Evolutionary conservation across 2,329 filamentous ascomycete genomes (phyloP).

Genomic region (Colletotrichum sp.): DNA sequence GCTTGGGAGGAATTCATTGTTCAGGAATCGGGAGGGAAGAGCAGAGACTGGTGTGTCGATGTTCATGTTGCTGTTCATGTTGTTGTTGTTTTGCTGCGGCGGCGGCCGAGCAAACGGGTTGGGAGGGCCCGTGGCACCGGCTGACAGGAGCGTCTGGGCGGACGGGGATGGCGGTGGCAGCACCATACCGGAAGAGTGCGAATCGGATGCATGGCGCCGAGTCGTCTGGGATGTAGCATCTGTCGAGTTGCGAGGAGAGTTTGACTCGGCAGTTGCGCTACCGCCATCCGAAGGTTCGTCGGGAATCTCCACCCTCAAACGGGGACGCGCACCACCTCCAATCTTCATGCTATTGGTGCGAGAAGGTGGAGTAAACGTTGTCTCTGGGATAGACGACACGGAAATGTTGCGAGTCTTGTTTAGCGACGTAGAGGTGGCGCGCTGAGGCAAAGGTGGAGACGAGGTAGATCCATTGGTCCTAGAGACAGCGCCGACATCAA

Average conservation of each 20-base stretch:
- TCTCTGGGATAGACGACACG: constrained; percentile 70
- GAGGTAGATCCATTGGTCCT: constrained; percentile 53
- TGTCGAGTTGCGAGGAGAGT: constrained; percentile 65
- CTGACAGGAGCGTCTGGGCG: constrained; percentile 82
- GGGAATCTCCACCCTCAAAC: constrained; percentile 93
- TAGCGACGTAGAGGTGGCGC: constrained; percentile 52
- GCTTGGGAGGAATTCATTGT: constrained; percentile 85
- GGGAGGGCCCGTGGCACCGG: constrained; percentile 88
- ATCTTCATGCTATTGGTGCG: constrained; percentile 78
- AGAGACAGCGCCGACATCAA: constrained; percentile 64
- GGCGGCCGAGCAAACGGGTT: constrained; percentile 94
- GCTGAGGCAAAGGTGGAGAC: constrained; percentile 61
- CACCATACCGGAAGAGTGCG: constrained; percentile 70
- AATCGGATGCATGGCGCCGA: constrained; percentile 52
- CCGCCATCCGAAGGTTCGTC: constrained; percentile 84
- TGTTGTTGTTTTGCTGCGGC: constrained; percentile 70
- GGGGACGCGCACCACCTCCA: constrained; percentile 73
- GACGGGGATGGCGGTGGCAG: constrained; percentile 93
- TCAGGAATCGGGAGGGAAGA: constrained; percentile 88
- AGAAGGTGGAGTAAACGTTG: constrained; percentile 71
- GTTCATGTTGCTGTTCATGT: constrained; percentile 53
- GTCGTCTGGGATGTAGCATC: constrained; percentile 62
- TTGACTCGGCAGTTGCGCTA: constrained; percentile 75
- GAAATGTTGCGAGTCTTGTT: constrained; percentile 54
- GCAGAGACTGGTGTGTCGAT: constrained; percentile 84